Evolutionary conservation across 2,329 filamentous ascomycete species (phyloP), one percentile per base, ranked within the genome.

Genomic region (Juglanconis juglandina): DNA sequence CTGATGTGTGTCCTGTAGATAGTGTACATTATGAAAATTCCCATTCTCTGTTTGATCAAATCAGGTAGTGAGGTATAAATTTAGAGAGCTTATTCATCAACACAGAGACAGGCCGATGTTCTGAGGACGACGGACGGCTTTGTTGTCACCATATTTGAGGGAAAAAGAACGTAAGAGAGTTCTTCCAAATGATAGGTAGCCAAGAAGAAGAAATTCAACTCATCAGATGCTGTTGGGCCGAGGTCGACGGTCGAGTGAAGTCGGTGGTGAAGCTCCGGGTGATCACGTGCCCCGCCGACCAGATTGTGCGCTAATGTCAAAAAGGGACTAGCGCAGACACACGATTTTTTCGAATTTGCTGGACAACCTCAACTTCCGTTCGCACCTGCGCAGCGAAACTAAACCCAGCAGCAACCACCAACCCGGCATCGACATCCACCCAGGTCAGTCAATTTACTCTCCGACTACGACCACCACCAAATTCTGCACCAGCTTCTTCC

Each of bases 1-100:
- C 55, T 49, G 11, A 30, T 0, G 4, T 14, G 32, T 13, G 11
- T 34, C 41, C 32, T 7, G 3, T 30, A 42, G 32, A 11, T 37
- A 48, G 11, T 56, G 41, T 62, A 54, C 39, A 55, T 34, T 35
- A 56, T 52, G 47, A 55, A 46, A 30, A 42, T 32, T 34, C 49
- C 17, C 51, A 41, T 41, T 47, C 53, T 24, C 34, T 8, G 51
- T 32, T n/a, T 48, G 11, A 30, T 47, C 41, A 34, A 13, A 53
- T 24, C 24, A n/a, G 41, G 41, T 14, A 42, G 41, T 42, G 24
- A 24, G 24, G 24, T 24, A 24, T 24, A 24, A 24, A 24, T 24
- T 24, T 24, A 24, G 24, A 24, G 24, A 24, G 24, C 24, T 24
- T 2, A 24, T 24, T 24, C 24, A 24, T 24, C 24, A 24, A 24